A percentile compares a stretch with the other conserved stretches of the same genome.
phyloP scores from a whole-genome alignment of 2,329 filamentous ascomycete species.

The Ophiostoma perfectum region DNA sequence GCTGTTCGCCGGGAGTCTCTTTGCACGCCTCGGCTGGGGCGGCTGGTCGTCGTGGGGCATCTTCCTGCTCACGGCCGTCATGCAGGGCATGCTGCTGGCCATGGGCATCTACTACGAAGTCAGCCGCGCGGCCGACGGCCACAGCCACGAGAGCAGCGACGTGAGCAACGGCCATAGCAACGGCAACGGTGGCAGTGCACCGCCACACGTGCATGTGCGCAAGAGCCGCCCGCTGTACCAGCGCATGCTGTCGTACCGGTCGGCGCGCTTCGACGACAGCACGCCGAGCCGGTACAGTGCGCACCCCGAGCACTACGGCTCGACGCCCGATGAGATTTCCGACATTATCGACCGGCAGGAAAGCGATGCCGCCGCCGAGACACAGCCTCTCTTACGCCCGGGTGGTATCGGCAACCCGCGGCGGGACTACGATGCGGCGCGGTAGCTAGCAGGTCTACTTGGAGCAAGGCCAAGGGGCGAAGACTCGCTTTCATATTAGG shows the following conservation, averaged over 20 bases:
- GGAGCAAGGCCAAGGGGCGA: too few species aligned
- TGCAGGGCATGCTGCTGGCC: constrained; percentile 74
- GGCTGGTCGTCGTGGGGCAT: constrained; percentile 97
- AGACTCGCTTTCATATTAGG: background rate
- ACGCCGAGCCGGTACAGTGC: constrained; percentile 48
- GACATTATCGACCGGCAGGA: constrained; percentile 47
- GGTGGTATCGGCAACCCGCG: constrained; percentile 45
- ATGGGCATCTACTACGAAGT: constrained; percentile 75
- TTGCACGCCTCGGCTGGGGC: constrained; percentile 66
- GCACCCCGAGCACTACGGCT: constrained; percentile 48
- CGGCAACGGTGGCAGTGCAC: background rate
- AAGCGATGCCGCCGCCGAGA: constrained; percentile 46
- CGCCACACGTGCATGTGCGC: constrained; percentile 14
- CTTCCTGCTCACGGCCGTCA: constrained; percentile 74
- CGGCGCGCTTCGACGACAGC: constrained; percentile 46
- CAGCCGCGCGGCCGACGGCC: background rate
- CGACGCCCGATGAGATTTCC: constrained; percentile 48
- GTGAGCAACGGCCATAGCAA: background rate
- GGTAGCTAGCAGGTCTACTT: background rate
- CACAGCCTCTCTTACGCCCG: constrained; percentile 45
- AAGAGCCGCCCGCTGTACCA: constrained; percentile 31
- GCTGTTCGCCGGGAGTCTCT: constrained; percentile 81
- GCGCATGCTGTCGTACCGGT: constrained; percentile 40
- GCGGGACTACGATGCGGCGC: constrained; percentile 20
- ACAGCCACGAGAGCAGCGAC: constrained; percentile 23